These are phyloP conservation scores for Barnettozyma sucrosica DNA, from an alignment of 805 yeast species.

Conservation along the genomic window DNA sequence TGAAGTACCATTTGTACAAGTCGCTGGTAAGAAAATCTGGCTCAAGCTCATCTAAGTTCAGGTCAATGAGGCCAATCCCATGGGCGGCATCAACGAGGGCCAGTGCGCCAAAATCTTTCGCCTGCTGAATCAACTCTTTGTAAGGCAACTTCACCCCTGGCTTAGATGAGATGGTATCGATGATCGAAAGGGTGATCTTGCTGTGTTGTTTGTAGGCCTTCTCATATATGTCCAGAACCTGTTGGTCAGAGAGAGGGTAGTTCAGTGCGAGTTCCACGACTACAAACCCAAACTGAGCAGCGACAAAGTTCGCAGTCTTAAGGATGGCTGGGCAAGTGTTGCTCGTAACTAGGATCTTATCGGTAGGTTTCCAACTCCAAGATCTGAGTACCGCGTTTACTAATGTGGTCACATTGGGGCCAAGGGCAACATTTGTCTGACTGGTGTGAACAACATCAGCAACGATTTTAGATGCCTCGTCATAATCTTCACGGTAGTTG, in stretches of 20 bases:
- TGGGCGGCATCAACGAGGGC: slow-evolving; percentile 38
- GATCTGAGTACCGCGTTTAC: not conserved
- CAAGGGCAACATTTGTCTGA: not conserved
- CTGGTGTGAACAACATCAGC: not conserved
- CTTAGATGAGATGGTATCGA: not conserved
- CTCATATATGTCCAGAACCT: not conserved
- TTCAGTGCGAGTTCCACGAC: not conserved
- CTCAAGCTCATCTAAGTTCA: slow-evolving; percentile 34
- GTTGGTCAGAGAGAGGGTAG: not conserved
- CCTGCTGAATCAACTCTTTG: not conserved
- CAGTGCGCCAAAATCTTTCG: slow-evolving; percentile 21
- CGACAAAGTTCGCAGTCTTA: not conserved
- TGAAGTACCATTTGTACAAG: slow-evolving; percentile 64
- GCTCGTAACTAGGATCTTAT: not conserved
- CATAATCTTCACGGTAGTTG: not conserved
- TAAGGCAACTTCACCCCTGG: not conserved
- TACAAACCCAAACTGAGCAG: not conserved
- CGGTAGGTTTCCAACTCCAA: not conserved
- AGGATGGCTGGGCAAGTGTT: not conserved
- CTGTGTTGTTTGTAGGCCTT: not conserved
- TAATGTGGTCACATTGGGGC: not conserved
- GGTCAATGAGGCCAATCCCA: slow-evolving; percentile 47
- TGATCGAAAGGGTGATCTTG: not conserved
- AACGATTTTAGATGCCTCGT: not conserved
- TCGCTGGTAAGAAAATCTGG: slow-evolving; percentile 63